Evolutionary conservation across 805 yeast genomes (phyloP), one percentile per base, ranked within the genome.

Genomic region (Hanseniaspora nectarophila): DNA sequence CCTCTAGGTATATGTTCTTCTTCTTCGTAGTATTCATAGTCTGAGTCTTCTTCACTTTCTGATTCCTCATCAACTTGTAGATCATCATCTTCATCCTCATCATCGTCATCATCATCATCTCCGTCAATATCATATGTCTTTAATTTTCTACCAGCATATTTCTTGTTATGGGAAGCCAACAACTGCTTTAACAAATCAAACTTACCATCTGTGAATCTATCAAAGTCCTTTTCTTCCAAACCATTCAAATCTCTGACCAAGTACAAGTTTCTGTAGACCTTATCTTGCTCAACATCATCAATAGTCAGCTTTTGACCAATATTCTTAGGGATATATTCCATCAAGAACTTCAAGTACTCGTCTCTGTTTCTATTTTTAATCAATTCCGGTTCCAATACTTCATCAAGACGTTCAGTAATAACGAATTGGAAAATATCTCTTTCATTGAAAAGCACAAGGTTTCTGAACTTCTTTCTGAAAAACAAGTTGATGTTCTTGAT

Each of bases 401-500:
- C 51, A 26, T 47, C 51, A n/a, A 76, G 57, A 0, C 69, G 60
- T 34, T 69, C 71, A 21, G 74, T 82, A 47, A 78, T 82, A 24
- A 88, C 78, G 62, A 84, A 86, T 61, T 79, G 80, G 69, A 90
- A 92, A 21, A 92, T 74, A 31, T 78, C 72, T 55, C 95, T 74
- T 65, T 92, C 97, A 3, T 94, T 78, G 59, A 84, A 83, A 15
- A 86, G 82, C 48, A 77, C 75, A 39, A 89, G 85, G 34, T 81
- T 81, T 64, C 82, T 80, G 20, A 47, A 47, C 26, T 47, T 47
- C 55, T 80, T 73, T 54, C 74, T 73, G 61, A 92, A 92, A 65
- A 82, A 92, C 60, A 85, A 92, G 62, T 90, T 92, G 23, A 90
- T 85, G 62, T 92, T 92, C 65, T 90, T 92, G 62, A 92, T 89